Evolutionary conservation across 2,329 filamentous ascomycete genomes (phyloP).

Genomic region (Diaporthe humulicola): DNA sequence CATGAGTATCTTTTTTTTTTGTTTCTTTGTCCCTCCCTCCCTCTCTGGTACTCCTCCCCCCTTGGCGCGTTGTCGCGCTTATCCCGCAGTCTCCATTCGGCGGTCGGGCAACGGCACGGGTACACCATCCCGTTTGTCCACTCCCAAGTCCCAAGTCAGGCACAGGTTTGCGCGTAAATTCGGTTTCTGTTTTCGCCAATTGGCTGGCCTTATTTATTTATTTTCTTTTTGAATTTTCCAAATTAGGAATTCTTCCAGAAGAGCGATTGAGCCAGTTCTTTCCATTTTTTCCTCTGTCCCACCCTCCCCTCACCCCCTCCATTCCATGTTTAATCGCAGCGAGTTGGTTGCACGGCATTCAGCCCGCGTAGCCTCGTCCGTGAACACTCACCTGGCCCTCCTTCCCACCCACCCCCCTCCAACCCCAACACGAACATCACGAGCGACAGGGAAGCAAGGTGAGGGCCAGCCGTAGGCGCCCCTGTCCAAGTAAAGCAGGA

Average conservation of each 20-base stretch:
- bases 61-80: constrained; percentile 22
- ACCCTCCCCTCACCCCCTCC: background rate
- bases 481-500: constrained; percentile 13
- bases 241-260: constrained; percentile 35
- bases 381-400: background rate
- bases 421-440: background rate
- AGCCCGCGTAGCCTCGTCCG: constrained; percentile 14
- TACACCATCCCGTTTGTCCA: background rate
- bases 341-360: constrained; percentile 13
- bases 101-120: constrained; percentile 8
- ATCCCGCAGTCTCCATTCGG: constrained; percentile 24
- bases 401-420: background rate
- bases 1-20: background rate
- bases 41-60: background rate
- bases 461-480: background rate
- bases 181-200: background rate
- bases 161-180: background rate
- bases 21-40: background rate
- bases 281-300: background rate
- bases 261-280: background rate
- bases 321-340: background rate
- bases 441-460: background rate
- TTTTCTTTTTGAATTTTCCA: background rate
- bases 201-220: background rate
- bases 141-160: background rate